These are phyloP conservation scores for Aurinia saxatilis DNA, from an alignment of 345 rosid species.

Conservation along the genomic window DNA sequence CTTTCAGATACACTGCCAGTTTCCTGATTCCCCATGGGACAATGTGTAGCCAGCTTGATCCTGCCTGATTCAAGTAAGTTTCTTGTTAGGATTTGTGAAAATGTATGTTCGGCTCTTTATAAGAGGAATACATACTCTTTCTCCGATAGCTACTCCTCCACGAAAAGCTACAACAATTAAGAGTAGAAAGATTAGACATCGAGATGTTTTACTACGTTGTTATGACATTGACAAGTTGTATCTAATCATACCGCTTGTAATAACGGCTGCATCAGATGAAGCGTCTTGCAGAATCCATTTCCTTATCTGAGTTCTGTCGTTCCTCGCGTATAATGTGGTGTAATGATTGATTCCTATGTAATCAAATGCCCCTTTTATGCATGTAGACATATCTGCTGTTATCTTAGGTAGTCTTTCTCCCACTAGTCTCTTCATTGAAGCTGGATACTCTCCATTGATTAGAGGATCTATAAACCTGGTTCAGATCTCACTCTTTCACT, in stretches of 20 bases:
- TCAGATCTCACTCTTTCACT: constrained; percentile 17
- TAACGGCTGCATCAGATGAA: constrained; percentile 71
- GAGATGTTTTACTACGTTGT: neutral
- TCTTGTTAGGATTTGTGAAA: neutral
- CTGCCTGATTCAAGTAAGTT: constrained; percentile 59
- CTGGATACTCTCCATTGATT: constrained; percentile 71
- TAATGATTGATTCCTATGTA: constrained; percentile 85
- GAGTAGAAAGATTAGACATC: neutral
- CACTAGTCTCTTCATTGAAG: constrained; percentile 61
- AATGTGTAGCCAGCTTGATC: constrained; percentile 78
- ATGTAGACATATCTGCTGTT: constrained; percentile 43
- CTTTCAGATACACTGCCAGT: constrained; percentile 54
- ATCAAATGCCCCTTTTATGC: constrained; percentile 47
- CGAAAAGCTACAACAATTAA: constrained; percentile 47
- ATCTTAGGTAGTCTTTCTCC: constrained; percentile 67
- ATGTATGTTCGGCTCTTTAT: too few relatives aligned
- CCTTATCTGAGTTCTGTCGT: constrained; percentile 59
- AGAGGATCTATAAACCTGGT: constrained; percentile 90
- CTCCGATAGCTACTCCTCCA: constrained; percentile 68
- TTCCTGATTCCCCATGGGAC: constrained; percentile 85
- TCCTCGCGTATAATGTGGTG: constrained; percentile 61
- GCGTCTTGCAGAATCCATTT: constrained; percentile 83
- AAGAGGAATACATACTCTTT: constrained; percentile 46
- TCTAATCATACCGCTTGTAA: constrained; percentile 43
- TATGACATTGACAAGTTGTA: neutral